A percentile compares a stretch with the other conserved stretches of the same genome.
Evolutionary conservation across 305 asterid species (phyloP).

Genomic region (Solanum chacoense): DNA sequence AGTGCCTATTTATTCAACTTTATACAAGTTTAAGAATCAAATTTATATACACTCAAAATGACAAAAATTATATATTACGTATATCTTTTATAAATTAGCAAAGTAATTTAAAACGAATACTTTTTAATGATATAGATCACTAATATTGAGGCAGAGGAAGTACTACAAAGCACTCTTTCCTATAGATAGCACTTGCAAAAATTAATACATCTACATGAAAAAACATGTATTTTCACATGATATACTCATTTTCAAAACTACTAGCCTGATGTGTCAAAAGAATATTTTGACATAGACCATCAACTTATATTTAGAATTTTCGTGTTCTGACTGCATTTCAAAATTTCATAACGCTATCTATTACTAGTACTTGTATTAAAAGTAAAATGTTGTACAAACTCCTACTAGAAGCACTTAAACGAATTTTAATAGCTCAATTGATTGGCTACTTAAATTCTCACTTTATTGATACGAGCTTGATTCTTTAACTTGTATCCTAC

Average conservation of each 20-base stretch:
- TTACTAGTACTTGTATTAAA: background rate
- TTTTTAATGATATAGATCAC: background rate
- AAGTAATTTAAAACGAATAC: background rate
- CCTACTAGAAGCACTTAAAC: background rate
- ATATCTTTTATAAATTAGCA: background rate
- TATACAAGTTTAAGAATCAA: too few species aligned
- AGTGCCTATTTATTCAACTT: too few species aligned
- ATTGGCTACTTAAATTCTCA: background rate
- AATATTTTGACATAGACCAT: background rate
- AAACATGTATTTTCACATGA: background rate
- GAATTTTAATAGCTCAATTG: background rate
- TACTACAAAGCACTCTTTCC: background rate
- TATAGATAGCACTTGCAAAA: background rate
- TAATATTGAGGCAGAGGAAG: background rate
- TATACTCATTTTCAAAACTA: background rate
- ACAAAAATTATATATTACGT: background rate
- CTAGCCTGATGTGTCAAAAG: background rate
- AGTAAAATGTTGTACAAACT: background rate
- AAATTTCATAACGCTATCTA: background rate
- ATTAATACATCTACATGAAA: background rate
- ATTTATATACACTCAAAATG: too few species aligned
- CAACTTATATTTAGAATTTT: background rate
- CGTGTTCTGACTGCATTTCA: background rate
- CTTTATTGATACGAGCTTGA: background rate
- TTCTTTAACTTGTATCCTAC: background rate